Base-by-base conservation (phyloP, 2,329 filamentous ascomycete genomes). In the Trichoderma pleuroti region DNA sequence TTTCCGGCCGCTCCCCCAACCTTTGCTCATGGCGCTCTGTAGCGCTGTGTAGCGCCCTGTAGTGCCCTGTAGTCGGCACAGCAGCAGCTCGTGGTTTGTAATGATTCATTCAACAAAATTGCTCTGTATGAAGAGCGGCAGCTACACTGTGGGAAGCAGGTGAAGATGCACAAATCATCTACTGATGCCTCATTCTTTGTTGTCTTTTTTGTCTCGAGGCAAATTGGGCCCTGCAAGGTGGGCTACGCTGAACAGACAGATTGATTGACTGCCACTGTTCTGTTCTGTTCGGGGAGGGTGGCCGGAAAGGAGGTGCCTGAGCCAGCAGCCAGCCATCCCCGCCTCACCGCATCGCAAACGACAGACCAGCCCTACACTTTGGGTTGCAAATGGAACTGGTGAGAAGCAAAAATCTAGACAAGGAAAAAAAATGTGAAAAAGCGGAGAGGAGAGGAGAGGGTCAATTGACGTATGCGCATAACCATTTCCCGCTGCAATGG, bases 401-500 rank as follows among this genome's bases (percentile, higher is more conserved):
- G 12, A 28, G 6, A 18, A 30, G n/a, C n/a, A 16, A 62, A 57
- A 57, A 21, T 61, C n/a, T 21, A 63, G 28, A 49, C 16, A 63
- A 63, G 54, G n/a, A n/a, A 24, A 10, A 32, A 63, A 63, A n/a
- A 52, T 18, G 42, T 7, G 4, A 32, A 70, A 26, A 61, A 56
- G 59, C 63, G 63, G 67, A 70, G 52, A 52, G 66, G 67, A 70
- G 52, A 52, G 66, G 16, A 39, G 67, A 70, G 59, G 46, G 26
- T 63, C 67, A 63, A 70, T 70, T 70, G 67, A 70, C 67, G 67
- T 36, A 63, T 61, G 49, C 46, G 34, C 46, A 57, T 24, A 57
- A 46, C 26, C 52, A 59, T 57, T 56, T 67, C 52, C 24, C 32
- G 42, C 57, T 46, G 59, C 46, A 56, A 70, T 57, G 56, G 59